Evolutionary conservation across 2,329 filamentous ascomycete species (phyloP), one percentile per base, ranked within the genome.

Genomic region (Gnomoniopsis smithogilvyi): DNA sequence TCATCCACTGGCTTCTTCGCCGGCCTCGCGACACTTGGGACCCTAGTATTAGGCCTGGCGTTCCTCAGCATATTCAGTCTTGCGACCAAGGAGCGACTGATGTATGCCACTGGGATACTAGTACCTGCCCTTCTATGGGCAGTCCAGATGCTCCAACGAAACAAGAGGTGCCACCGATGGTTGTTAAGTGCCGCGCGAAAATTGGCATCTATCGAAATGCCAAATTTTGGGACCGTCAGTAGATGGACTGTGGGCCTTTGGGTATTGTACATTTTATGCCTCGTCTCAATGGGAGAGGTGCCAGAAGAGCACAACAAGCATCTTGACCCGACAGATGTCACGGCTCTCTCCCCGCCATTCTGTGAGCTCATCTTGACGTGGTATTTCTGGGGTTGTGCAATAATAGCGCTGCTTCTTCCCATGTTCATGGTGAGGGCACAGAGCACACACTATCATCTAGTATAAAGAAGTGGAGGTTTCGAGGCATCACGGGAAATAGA

Each of bases 341-440:
- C 60, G 14, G 45, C 50, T 14, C 33, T 38, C 6, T 46, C 54
- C 22, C 56, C 57, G 14, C 49, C 52, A 1, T 30, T 62, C 17
- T 62, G 53, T 30, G 48, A 41, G n/a, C 53, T 62, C 11, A n/a
- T 62, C 22, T n/a, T 54, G 12, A 51, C 56, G 2, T 62, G 60
- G 60, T 33, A 57, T 11, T 62, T 62, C 11, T 62, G 60, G 60
- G 45, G 12, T 26, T 54, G 43, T 15, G 19, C 52, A 12, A 41
- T 34, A 17, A 33, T 43, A 21, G 34, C 34, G n/a, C 26, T 45
- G 22, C 17, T 56, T 26, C 33, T 49, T 19, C 36, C 53, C 1
- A 15, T 56, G 6, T 11, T 36, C 6, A 10, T 19, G 15, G 43
- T 34, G 43, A 41, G 24, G n/a, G 38, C n/a, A 41, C 38, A 15